These are phyloP conservation scores for Tubosaeta brunneosetosa DNA, from an alignment of 768 basidiomycete genomes.

Conservation along the genomic window DNA sequence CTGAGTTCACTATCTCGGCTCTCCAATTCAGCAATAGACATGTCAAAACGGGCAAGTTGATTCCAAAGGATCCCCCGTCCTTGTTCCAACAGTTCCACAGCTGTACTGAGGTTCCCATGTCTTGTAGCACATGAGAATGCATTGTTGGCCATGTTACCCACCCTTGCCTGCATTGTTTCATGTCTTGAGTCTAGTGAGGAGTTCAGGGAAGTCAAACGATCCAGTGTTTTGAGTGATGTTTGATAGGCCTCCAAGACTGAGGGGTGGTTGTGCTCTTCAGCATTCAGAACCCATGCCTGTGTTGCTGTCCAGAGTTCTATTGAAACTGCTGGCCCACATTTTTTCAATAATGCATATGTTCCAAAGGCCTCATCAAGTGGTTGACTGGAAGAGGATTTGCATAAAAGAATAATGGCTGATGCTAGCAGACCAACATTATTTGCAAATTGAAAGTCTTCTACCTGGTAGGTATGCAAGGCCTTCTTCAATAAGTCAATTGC, in stretches of 20 bases:
- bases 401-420: background rate
- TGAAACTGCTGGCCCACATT: background rate
- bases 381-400: too few species aligned
- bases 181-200: too few species aligned
- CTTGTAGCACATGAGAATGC: too few species aligned
- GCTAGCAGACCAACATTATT: background rate
- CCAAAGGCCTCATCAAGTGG: background rate
- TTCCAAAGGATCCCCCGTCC: too few species aligned
- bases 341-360: background rate
- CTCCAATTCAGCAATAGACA: too few species aligned
- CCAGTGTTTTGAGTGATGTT: background rate
- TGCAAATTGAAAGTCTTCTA: background rate
- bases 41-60: too few species aligned
- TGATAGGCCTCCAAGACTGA: background rate
- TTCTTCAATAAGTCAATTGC: background rate
- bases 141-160: too few species aligned
- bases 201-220: background rate
- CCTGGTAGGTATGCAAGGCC: background rate
- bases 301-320: background rate
- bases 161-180: too few species aligned
- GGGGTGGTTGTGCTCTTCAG: background rate
- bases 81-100: too few species aligned
- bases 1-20: too few species aligned
- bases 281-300: background rate
- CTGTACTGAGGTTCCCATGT: too few species aligned